Percentiles rank a stretch among this genome's conserved stretches.
These are phyloP conservation scores for Bocquillonia castaneifolia DNA, from an alignment of 441 rosid genomes.

Conservation along the genomic window DNA sequence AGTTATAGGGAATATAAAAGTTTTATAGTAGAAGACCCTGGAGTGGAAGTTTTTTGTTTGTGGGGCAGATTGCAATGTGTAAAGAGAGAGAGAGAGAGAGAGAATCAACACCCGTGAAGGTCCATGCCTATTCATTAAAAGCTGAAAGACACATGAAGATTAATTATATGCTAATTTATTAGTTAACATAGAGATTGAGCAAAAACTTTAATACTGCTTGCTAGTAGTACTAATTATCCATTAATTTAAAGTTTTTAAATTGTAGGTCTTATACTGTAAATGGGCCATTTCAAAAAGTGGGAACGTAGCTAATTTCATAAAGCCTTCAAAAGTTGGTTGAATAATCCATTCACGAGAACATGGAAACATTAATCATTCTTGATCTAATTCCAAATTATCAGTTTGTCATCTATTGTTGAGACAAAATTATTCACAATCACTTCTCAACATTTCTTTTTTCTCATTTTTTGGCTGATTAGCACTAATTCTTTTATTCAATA, in stretches of 20 bases:
- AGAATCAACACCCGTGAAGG: slow-evolving; percentile 44
- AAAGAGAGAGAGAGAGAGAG: slow-evolving; percentile 1
- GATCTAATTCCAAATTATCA: slow-evolving; percentile 10
- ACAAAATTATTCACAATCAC: slow-evolving; percentile 9
- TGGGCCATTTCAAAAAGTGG: neutral
- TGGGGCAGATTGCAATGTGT: slow-evolving; percentile 20
- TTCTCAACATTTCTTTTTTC: neutral
- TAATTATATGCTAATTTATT: neutral
- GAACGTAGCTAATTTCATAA: neutral
- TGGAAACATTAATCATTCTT: slow-evolving; percentile 3
- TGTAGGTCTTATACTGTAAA: no score
- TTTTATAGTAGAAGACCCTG: neutral
- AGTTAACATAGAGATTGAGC: no score
- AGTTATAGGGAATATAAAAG: slow-evolving; percentile 15
- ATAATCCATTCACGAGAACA: slow-evolving; percentile 26
- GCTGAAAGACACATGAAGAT: neutral
- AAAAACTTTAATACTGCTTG: no score
- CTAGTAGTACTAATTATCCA: no score
- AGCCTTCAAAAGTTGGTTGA: neutral
- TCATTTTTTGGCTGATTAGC: neutral
- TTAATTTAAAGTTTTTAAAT: no score
- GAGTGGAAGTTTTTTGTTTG: slow-evolving; percentile 14
- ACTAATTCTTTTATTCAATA: neutral
- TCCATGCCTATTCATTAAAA: slow-evolving; percentile 11
- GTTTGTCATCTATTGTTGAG: neutral